These are phyloP conservation scores for Fusarium solani-melongenae DNA, from an alignment of 2,329 filamentous ascomycete genomes.

Conservation along the genomic window DNA sequence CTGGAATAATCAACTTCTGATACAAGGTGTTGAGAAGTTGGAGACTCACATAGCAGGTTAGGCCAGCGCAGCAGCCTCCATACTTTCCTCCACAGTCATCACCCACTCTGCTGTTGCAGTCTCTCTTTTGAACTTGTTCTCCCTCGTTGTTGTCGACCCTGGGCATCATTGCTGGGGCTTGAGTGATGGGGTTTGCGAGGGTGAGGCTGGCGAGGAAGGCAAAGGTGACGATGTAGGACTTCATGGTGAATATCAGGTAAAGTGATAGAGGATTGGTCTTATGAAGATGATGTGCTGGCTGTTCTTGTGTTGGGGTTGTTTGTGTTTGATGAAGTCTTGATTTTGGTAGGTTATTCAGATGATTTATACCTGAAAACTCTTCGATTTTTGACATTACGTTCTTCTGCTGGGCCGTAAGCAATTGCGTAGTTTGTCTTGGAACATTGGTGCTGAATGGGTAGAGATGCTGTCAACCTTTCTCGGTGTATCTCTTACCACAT, in stretches of 20 bases:
- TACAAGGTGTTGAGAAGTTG: neutral
- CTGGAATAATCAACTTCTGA: neutral
- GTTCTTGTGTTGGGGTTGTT: neutral
- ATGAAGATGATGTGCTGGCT: neutral
- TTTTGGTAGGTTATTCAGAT: fast-evolving
- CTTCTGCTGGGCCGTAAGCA: neutral
- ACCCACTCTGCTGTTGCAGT: neutral
- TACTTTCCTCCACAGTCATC: neutral
- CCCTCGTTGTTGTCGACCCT: neutral
- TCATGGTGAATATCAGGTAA: neutral
- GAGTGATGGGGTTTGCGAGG: neutral
- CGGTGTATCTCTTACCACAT: neutral
- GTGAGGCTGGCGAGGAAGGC: neutral
- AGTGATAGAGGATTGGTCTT: no score
- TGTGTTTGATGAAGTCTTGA: neutral
- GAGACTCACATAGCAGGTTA: neutral
- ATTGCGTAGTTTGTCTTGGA: neutral
- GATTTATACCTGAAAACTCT: neutral
- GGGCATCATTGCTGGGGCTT: neutral
- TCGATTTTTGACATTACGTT: neutral
- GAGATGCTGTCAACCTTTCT: neutral
- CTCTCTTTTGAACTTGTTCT: neutral
- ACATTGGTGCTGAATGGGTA: neutral
- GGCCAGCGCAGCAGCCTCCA: neutral
- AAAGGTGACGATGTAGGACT: neutral